Evolutionary conservation across 371 early-diverging fungal genomes (phyloP).

Genomic region (Mortierella sp.): DNA sequence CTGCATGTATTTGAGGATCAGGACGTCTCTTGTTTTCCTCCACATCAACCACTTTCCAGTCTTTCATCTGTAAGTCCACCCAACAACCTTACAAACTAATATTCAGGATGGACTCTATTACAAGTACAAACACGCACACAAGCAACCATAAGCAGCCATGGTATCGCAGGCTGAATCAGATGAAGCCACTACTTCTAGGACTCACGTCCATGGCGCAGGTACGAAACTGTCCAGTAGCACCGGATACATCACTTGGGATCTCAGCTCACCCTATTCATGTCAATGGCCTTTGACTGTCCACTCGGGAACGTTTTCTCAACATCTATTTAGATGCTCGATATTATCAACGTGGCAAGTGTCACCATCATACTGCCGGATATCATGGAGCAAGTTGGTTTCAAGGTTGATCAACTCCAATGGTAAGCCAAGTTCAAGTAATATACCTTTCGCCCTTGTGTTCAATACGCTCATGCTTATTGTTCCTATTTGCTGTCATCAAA

Average conservation of each 20-base stretch:
- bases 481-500: constrained; percentile 1
- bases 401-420: constrained; percentile 26
- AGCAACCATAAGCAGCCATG: constrained; percentile 2
- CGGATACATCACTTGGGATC: no score
- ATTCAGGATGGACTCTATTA: no score
- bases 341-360: constrained; percentile 22
- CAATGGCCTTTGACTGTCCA: not conserved
- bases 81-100: no score
- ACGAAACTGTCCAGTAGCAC: no score
- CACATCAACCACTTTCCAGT: no score
- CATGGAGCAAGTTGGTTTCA: constrained; percentile 14
- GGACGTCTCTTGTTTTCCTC: no score
- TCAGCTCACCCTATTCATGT: no score
- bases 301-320: not conserved
- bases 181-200: constrained; percentile 9
- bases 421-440: not conserved
- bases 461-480: not conserved
- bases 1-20: no score
- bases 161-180: constrained; percentile 28
- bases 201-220: constrained; percentile 29
- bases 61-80: no score
- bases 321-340: constrained; percentile 16
- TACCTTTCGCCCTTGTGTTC: not conserved
- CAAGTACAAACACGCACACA: no score
- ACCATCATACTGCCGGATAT: constrained; percentile 23